Evolutionary conservation across 805 yeast species (phyloP), one percentile per base, ranked within the genome.

Genomic region (Saturnispora quitensis): DNA sequence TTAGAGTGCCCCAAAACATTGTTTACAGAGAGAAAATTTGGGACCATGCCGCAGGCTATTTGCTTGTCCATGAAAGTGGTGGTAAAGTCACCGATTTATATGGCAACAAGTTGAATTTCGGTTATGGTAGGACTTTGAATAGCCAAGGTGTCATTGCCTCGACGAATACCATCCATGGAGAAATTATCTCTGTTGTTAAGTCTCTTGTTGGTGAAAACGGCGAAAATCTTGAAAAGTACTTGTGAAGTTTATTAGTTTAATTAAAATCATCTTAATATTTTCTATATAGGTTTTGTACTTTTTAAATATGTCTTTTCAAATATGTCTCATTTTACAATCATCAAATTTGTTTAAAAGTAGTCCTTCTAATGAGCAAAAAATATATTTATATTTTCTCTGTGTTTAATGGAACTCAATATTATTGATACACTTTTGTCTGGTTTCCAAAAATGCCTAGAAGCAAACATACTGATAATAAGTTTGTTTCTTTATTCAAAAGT

Each of bases 1-100:
- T 93, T 55, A 82, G 99, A 59, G 70, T 95, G 53, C 99, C 99
- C 13, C 80, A 83, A 45, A 81, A 76, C 57, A 73, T 80, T 48
- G 68, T 77, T 3, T 93, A 90, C 66, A 77, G 87, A 60, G 99
- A 93, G 66, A 93, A 93, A 68, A 89, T 93, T 54, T 93, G 99
- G 98, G 99, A 93, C 68, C 99, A 93, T 66, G 98, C 98, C 18
- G 95, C 97, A 2, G 99, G 99, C 3, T 84, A 86, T 61, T 74
- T 91, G 13, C 75, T 93, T 55, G 82, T 95, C 45, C 74, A 77
- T 35, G 99, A 95, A 67, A 86, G 95, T 60, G 97, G 97, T 43
- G 99, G 99, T 6, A 66, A 73, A 47, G 98, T 93, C 12, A 81
- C 91, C 15, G 99, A 93, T 63, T 80, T 91, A 68, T 68, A 77